Conservation (phyloP, 2,329 filamentous ascomycete species). For the Escovopsis sp. region DNA sequence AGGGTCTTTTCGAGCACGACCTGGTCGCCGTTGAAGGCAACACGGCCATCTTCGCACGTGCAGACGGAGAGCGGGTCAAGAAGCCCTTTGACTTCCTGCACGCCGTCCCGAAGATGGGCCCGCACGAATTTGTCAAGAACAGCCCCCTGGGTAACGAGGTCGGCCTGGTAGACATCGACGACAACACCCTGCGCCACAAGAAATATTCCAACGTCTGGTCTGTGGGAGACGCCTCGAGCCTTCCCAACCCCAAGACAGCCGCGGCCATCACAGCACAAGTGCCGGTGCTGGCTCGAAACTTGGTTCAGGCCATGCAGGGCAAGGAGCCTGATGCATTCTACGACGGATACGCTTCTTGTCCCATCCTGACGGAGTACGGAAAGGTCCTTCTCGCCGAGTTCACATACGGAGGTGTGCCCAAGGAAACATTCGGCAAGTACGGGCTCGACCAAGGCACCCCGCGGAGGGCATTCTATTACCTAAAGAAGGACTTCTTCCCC, state of each 20-base stretch:
- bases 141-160: conserved; percentile 38
- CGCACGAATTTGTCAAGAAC: conserved; percentile 38
- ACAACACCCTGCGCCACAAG: conserved; percentile 35
- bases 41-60: conserved; percentile 33
- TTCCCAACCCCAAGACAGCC: conserved; percentile 43
- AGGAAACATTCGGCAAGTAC: conserved; percentile 45
- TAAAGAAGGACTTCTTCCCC: conserved; percentile 55
- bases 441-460: conserved; percentile 44
- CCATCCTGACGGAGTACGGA: conserved; percentile 39
- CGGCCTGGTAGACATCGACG: conserved; percentile 44
- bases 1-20: conserved; percentile 44
- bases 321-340: conserved; percentile 29
- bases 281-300: conserved; percentile 34
- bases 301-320: conserved; percentile 30
- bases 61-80: conserved; percentile 28
- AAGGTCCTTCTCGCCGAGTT: conserved; percentile 52
- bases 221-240: conserved; percentile 41
- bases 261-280: conserved; percentile 38
- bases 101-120: conserved; percentile 43
- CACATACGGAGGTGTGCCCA: conserved; percentile 47
- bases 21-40: conserved; percentile 38
- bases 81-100: conserved; percentile 40
- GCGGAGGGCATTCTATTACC: conserved; percentile 41
- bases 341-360: conserved; percentile 42
- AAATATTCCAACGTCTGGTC: conserved; percentile 45